These are phyloP conservation scores for Ophiostoma perfectum DNA, from an alignment of 2,329 filamentous ascomycete species.

Conservation along the genomic window DNA sequence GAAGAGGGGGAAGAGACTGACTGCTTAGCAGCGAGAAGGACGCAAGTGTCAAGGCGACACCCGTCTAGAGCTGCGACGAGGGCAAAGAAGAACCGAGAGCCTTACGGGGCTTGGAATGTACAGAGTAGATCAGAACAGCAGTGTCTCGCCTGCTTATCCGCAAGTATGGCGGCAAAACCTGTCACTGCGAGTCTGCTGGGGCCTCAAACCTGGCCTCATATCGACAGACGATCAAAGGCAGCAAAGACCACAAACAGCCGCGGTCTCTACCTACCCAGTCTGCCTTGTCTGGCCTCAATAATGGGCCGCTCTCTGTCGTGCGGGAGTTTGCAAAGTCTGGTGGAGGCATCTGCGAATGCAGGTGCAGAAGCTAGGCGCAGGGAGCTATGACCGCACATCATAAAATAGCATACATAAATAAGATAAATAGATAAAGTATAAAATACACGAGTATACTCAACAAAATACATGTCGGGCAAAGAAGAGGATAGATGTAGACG, in stretches of 20 bases:
- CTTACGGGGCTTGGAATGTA: slow-evolving; percentile 8
- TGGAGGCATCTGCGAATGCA: background rate
- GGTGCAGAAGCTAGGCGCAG: background rate
- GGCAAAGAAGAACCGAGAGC: slow-evolving; percentile 4
- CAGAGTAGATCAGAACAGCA: background rate
- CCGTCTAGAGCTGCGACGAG: background rate
- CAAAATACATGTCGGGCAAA: no score
- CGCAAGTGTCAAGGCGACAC: no score
- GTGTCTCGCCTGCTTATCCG: background rate
- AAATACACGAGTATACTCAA: no score
- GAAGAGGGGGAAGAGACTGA: background rate
- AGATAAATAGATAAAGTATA: no score
- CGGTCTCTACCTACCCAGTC: background rate
- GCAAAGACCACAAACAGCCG: slow-evolving; percentile 2
- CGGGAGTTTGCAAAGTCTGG: background rate
- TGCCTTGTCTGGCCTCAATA: background rate
- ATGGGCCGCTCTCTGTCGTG: background rate
- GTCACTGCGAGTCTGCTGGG: background rate
- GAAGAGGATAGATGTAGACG: no score
- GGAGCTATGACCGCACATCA: no score
- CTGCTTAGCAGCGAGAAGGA: background rate
- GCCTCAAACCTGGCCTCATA: slow-evolving; percentile 1
- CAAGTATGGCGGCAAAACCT: slow-evolving; percentile 8
- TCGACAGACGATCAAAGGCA: background rate
- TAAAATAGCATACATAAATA: no score